Base-by-base conservation (phyloP, 1,284 basidiomycete genomes). In the Nidula niveotomentosa region DNA sequence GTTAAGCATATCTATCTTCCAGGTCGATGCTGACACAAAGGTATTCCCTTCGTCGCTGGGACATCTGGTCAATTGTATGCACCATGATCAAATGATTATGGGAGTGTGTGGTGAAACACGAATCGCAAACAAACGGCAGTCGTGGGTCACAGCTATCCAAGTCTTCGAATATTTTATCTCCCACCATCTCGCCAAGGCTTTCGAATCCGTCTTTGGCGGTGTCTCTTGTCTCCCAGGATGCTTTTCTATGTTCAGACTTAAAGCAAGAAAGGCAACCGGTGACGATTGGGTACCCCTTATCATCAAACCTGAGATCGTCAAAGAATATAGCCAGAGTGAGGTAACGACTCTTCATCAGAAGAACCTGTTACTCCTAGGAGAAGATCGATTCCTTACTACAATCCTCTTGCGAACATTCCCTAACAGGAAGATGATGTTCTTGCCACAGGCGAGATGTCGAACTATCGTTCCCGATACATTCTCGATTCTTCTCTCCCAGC, bases 131-230 rank as follows among this genome's bases (percentile, higher is more conserved):
- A 99, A 99, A 71, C 87, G 94, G 45, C 86, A 94, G 61, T 94
- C 93, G 13, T 99, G 97, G 97, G 95, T 99, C 34, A 99, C 97
- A 0, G 88, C 90, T 46, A 99, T 99, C 64, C 97, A 99, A 71
- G 95, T 96, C 15, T 98, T 94, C 73, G 96, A 98, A 69, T 99
- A 99, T 75, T 99, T 98, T 75, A 98, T 99, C 69, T 98, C 96
- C 36, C 97, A 99, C 71, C 96, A 99, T 73, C 85, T 96, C 56
- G 92, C 95, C 60, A 99, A 99, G 71, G 95, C 95, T 1, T 99
- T 99, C 75, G 97, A 99, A 71, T 95, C 96, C 23, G 94, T 98
- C 13, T 99, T 99, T 70, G 97, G 97, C 69, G 97, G 97, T 86
- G 97, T 99, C 54, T 96, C 97, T 12, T 99, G 97, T 81, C 77